phyloP scores from a whole-genome alignment of 148 eudicot genomes.

The Fagopyrum esculentum region DNA sequence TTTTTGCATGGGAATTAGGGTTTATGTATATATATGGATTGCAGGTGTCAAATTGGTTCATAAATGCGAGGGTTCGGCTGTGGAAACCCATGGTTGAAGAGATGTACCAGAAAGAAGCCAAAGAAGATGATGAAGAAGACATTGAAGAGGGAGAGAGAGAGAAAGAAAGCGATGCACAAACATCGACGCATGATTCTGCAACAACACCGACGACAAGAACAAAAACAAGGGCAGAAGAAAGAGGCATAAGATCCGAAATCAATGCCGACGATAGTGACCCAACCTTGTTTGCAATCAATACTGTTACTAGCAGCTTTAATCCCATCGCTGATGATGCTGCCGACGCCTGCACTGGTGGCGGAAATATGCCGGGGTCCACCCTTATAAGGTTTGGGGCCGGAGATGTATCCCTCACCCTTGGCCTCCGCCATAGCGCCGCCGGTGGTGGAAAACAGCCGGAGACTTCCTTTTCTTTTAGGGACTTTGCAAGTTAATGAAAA shows the following conservation, averaged over 20 bases:
- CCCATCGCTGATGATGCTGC: neutral
- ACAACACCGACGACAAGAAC: neutral
- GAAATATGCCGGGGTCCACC: conserved; percentile 1
- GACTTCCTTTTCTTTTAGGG: conserved; percentile 6
- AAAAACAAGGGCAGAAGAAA: neutral
- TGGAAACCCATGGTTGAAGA: conserved; percentile 89
- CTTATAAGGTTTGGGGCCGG: conserved; percentile 28
- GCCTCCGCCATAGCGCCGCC: conserved; percentile 22
- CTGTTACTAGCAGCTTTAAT: neutral
- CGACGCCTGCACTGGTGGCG: neutral
- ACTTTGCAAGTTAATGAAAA: conserved; percentile 2
- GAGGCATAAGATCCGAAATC: neutral
- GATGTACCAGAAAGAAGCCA: conserved; percentile 65
- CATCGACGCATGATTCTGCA: neutral
- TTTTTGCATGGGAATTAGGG: neutral
- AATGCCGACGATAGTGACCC: conserved; percentile 5
- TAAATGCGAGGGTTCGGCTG: conserved; percentile 69
- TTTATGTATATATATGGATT: neutral
- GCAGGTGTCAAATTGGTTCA: conserved; percentile 81
- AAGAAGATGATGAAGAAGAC: conserved; percentile 21
- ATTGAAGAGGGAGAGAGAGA: neutral
- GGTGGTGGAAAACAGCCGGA: conserved; percentile 6
- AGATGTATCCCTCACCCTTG: conserved; percentile 26
- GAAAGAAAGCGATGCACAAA: neutral
- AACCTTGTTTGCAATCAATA: neutral